Base-by-base conservation (phyloP, 768 basidiomycete genomes). In the Hericium rajendrae region DNA sequence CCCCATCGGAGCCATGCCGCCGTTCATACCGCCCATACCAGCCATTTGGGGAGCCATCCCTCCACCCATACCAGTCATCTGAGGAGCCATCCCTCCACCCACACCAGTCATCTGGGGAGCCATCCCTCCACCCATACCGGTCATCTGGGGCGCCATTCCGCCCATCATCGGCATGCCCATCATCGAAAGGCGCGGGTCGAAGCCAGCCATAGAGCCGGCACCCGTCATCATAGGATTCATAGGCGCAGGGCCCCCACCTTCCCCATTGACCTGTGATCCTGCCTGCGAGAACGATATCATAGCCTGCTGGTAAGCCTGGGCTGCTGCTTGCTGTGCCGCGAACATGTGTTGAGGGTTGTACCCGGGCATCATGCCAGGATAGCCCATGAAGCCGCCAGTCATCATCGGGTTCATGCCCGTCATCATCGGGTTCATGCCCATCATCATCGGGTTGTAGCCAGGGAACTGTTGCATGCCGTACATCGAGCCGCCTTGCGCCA, bases 221-320 rank as follows among this genome's bases (percentile, higher is more conserved):
- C 62, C 57, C 1, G 60, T 63, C 62, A 63, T 64, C 69, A 69
- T 68, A 28, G 70, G 66, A 48, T 70, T 77, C 72, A 79, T 78
- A 16, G 81, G 82, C 54, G 76, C 76, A 60, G 80, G 64, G 4
- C 63, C 48, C 6, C 67, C 71, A 58, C 76, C 80, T 8, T 78
- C 79, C 4, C 79, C 86, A n/a, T 82, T 84, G 41, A 76, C 73
- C 60, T 88, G 85, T 3, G 85, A 86, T 37, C 87, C 89, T n/a
- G 83, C 81, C 13, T 76, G 73, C 12, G 88, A 89, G 65, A 85
- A 86, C 16, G 85, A 81, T 77, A 88, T 81, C 89, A 91, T 91
- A 18, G 89, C 88, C 67, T 91, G 88, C 67, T 91, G 91, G 70
- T 92, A 93, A 0, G 91, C 91, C 64, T 90, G 86, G 38, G 86